Conservation (phyloP, 2,329 filamentous ascomycete species). For the Paecilomyces sp. region DNA sequence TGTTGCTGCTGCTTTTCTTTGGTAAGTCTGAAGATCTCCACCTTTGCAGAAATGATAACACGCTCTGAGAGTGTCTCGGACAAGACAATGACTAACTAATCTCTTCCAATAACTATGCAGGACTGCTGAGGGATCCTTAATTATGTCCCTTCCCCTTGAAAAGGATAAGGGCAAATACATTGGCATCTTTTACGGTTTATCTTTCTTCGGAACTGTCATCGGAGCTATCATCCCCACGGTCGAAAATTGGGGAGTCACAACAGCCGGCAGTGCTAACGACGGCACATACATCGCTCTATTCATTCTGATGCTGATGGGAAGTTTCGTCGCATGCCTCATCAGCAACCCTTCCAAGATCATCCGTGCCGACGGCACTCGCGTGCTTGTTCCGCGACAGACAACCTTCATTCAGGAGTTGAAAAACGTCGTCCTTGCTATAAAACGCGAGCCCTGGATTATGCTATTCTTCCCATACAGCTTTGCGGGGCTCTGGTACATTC, state of each 20-base stretch:
- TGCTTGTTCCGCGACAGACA: constrained; percentile 17
- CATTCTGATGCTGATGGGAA: constrained; percentile 60
- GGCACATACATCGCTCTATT: constrained; percentile 71
- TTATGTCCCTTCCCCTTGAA: constrained; percentile 78
- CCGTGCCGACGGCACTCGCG: constrained; percentile 59
- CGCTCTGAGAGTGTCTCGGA: background rate
- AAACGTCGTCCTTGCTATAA: constrained; percentile 9
- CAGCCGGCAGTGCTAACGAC: constrained; percentile 32
- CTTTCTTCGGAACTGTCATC: constrained; percentile 75
- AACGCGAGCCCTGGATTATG: constrained; percentile 12
- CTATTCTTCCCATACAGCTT: constrained; percentile 14
- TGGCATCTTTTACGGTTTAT: constrained; percentile 79
- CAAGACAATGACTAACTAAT: background rate
- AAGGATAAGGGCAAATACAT: constrained; percentile 71
- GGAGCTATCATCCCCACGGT: constrained; percentile 44
- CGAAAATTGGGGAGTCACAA: constrained; percentile 15
- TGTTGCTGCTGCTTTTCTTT: constrained; percentile 70
- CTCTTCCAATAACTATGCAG: constrained; percentile 1
- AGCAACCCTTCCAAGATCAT: constrained; percentile 59
- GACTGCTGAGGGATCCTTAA: constrained; percentile 73
- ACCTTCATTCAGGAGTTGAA: constrained; percentile 14
- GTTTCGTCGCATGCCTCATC: constrained; percentile 55
- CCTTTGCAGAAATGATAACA: too few relatives aligned
- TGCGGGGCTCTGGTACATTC: constrained; percentile 14
- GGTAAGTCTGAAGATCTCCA: constrained; percentile 32